Base-by-base conservation (phyloP, 2,329 filamentous ascomycete species). In the Fusarium virguliforme region DNA sequence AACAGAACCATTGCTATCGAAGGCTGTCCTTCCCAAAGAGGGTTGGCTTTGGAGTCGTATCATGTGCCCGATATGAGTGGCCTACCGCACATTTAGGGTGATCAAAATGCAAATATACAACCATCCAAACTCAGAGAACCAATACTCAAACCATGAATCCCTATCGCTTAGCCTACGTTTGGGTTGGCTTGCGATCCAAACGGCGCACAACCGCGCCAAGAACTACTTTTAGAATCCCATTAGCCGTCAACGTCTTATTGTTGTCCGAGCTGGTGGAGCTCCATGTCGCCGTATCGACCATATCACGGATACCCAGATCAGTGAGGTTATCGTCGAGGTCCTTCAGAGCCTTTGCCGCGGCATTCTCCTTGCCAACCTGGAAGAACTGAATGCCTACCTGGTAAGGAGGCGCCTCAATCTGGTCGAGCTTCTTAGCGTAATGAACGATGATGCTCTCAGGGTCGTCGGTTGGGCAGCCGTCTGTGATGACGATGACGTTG, bases 331-430 rank as follows among this genome's bases (percentile, higher is more conserved):
- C 93, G 77, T 98, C 95, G 8, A 98, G 85, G 53, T 90, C 85
- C 73, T 87, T 83, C 43, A 98, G 84, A 60, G 91, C 89, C 72
- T 85, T 81, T 2, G 86, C 85, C 0, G 95, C 95, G 1, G 81
- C 83, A 1, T 82, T 78, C 73, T 97, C 93, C 54, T 88, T 86
- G 62, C 95, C 95, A 50, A 98, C 92, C 82, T 98, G 95, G 85
- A 98, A 97, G 84, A 98, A 98, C 80, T 98, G 95, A 62, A 98
- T 89, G 34, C 95, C 95, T 8, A 98, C 85, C 83, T 98, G 95
- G 85, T 92, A 92, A 1, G 90, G 86, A 4, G 91, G 90, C 0
- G 94, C 94, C 8, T 90, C 86, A 9, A 92, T 79, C 58, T 81
- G 81, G 76, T 96, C 91, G 34, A 98, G 87, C 76, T 89, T 90